Conservation (phyloP, 164 flowering plant genomes). For the Vitis rupestris region DNA sequence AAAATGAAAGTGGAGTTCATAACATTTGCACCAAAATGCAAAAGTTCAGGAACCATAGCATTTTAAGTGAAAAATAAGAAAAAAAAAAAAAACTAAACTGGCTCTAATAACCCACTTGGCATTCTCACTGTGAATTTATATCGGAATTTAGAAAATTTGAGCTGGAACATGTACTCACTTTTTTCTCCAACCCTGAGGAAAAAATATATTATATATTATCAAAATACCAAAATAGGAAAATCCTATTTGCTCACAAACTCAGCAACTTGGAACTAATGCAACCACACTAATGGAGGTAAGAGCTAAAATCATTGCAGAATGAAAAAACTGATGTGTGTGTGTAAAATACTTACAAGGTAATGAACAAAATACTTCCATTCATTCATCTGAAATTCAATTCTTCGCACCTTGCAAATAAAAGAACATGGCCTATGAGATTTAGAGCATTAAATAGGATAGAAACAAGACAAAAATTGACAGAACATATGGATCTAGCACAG, state of each 20-base stretch:
- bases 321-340: neutral
- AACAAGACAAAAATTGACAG: neutral
- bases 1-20: no score
- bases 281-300: neutral
- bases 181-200: constrained; percentile 79
- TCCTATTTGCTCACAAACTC: neutral
- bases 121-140: neutral
- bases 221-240: constrained; percentile 10
- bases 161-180: constrained; percentile 46
- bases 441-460: neutral
- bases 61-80: neutral
- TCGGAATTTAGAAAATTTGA: neutral
- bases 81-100: neutral
- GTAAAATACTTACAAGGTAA: constrained; percentile 39
- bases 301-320: neutral
- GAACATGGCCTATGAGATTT: neutral
- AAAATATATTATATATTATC: constrained; percentile 3
- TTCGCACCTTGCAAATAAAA: constrained; percentile 30
- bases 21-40: neutral
- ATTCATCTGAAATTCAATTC: constrained; percentile 17
- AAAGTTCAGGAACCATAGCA: neutral
- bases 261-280: neutral
- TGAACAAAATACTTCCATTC: constrained; percentile 42
- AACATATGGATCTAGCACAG: neutral
- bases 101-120: neutral